Evolutionary conservation across 164 flowering plant genomes (phyloP).

Genomic region (Liquidambar formosana): DNA sequence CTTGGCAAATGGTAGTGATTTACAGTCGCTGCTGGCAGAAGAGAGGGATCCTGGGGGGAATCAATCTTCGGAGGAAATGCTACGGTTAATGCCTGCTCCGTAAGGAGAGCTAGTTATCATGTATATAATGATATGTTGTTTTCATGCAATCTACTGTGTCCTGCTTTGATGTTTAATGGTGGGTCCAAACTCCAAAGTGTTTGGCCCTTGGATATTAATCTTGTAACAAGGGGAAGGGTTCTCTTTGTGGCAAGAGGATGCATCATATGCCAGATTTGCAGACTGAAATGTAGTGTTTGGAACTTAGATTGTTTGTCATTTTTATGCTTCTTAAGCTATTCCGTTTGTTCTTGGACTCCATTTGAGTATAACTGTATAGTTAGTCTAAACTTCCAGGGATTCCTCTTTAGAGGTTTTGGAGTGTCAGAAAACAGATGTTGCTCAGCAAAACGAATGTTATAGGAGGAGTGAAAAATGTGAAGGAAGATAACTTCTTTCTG

Average conservation of each 20-base stretch:
- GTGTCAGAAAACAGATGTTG: too few species aligned
- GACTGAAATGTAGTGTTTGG: background rate
- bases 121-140: background rate
- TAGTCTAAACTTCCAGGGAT: too few species aligned
- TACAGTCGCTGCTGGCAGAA: conserved; percentile 76
- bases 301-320: too few species aligned
- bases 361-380: too few species aligned
- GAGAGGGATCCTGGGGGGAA: conserved; percentile 39
- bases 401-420: too few species aligned
- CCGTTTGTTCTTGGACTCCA: too few species aligned
- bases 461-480: too few species aligned
- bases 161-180: background rate
- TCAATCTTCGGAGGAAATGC: conserved; percentile 54
- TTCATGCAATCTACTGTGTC: background rate
- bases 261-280: background rate
- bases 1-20: conserved; percentile 95
- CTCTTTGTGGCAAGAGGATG: background rate
- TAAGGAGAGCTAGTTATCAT: conserved; percentile 26
- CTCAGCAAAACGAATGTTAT: too few species aligned
- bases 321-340: too few species aligned
- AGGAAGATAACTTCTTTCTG: too few species aligned
- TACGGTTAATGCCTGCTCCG: conserved; percentile 62
- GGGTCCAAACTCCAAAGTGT: background rate
- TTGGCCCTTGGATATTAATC: background rate
- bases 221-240: background rate